Conservation (phyloP, 305 asterid genomes). For the Fraxinus xanthoxyloides region DNA sequence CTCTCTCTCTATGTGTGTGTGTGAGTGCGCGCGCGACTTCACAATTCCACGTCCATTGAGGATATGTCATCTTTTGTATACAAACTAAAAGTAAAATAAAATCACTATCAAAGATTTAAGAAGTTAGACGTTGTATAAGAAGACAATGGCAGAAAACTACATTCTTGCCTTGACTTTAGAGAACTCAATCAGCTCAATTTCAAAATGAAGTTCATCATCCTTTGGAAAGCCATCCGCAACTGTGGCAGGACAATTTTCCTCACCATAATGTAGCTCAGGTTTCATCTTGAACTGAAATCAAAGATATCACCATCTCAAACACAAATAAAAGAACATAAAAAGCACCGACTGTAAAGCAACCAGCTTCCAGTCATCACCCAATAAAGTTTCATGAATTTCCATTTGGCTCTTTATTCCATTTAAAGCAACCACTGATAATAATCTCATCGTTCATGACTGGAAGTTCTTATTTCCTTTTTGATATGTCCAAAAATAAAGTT, state of each 20-base stretch:
- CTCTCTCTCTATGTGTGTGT: too few species aligned
- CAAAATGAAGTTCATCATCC: constrained; percentile 93
- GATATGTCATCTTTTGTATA: background rate
- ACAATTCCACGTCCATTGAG: background rate
- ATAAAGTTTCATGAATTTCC: background rate
- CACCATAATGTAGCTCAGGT: constrained; percentile 93
- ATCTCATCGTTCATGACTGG: background rate
- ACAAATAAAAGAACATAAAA: background rate
- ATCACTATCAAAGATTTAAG: background rate
- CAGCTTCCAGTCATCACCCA: constrained; percentile 12
- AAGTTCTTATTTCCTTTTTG: background rate
- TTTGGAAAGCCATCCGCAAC: constrained; percentile 80
- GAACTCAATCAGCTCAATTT: constrained; percentile 84
- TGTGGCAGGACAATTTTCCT: constrained; percentile 79
- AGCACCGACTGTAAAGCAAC: background rate
- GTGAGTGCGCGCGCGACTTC: background rate
- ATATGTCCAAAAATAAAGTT: background rate
- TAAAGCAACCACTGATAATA: background rate
- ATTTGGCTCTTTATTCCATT: background rate
- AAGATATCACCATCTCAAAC: constrained; percentile 14
- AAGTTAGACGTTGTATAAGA: background rate
- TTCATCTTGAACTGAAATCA: constrained; percentile 82
- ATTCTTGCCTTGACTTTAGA: constrained; percentile 83
- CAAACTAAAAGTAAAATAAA: background rate
- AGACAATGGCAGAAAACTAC: constrained; percentile 15